These are phyloP conservation scores for Vigna trinervia DNA, from an alignment of 306 rosid species.

Conservation along the genomic window DNA sequence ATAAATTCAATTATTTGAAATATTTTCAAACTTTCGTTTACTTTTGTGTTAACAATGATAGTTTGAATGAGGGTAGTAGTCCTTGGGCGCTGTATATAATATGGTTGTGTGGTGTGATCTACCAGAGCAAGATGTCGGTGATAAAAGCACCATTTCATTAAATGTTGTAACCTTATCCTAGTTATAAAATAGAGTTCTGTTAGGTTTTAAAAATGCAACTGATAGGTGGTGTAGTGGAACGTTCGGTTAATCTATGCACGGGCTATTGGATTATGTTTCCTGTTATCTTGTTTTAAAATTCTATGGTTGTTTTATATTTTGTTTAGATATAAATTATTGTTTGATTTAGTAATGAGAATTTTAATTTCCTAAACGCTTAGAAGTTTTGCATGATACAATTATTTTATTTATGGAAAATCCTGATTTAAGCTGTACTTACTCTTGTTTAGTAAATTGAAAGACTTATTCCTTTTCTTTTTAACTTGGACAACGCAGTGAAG, in stretches of 20 bases:
- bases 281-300: not conserved
- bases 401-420: not conserved
- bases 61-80: not conserved
- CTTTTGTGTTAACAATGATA: not conserved
- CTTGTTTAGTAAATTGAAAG: not conserved
- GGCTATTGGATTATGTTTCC: not conserved
- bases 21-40: not conserved
- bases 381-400: not conserved
- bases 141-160: not conserved
- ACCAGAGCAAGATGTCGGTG: not conserved
- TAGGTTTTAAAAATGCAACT: not conserved
- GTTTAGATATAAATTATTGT: not conserved
- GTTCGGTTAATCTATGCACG: not conserved
- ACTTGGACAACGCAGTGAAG: conserved; percentile 64
- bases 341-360: not conserved
- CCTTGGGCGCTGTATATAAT: too few relatives aligned
- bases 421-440: not conserved
- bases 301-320: not conserved
- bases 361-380: not conserved
- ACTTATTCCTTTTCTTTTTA: conserved; percentile 23
- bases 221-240: not conserved
- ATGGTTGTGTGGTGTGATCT: not conserved
- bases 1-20: not conserved
- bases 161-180: not conserved
- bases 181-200: not conserved